Conservation (phyloP, 441 rosid genomes). For the Syzygium malaccense region DNA sequence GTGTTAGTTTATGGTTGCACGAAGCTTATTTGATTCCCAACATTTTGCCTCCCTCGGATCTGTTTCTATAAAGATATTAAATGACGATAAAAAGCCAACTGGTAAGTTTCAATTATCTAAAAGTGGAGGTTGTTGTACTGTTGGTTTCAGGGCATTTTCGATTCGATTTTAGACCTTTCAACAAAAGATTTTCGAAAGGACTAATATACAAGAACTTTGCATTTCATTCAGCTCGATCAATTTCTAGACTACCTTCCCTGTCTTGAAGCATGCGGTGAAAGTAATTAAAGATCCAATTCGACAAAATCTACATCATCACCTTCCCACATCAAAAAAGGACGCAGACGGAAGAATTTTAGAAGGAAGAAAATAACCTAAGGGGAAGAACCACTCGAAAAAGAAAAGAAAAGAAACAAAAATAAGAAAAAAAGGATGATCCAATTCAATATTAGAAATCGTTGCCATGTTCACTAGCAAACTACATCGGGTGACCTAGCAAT, state of each 20-base stretch:
- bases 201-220: not conserved
- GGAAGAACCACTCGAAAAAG: slow-evolving; percentile 16
- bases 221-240: not conserved
- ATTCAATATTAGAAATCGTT: not conserved
- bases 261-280: not conserved
- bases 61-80: not conserved
- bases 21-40: not conserved
- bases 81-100: not conserved
- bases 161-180: not conserved
- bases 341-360: slow-evolving; percentile 22
- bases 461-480: slow-evolving; percentile 18
- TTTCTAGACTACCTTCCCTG: not conserved
- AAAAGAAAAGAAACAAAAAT: not conserved
- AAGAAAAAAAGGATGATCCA: not conserved
- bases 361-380: not conserved
- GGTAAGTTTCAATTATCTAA: not conserved
- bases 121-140: not conserved
- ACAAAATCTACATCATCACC: slow-evolving; percentile 24
- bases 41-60: not conserved
- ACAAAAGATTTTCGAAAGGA: not conserved
- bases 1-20: not conserved
- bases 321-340: slow-evolving; percentile 35
- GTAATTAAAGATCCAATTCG: not conserved
- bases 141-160: not conserved
- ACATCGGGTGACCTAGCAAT: slow-evolving; percentile 43